phyloP scores from a whole-genome alignment of 495 filamentous ascomycete species.

The Xylaria longipes region DNA sequence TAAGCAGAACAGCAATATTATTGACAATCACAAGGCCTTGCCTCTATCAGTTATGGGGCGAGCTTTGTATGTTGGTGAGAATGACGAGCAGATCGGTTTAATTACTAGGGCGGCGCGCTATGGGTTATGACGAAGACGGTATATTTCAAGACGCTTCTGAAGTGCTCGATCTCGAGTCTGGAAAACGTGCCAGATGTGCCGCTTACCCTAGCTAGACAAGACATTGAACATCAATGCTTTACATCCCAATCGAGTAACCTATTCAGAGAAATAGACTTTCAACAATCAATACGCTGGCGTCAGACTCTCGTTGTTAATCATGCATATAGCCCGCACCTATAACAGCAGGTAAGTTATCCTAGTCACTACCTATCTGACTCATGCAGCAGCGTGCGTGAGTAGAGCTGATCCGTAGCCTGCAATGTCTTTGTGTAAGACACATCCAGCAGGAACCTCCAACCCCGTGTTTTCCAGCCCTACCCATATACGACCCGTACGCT shows the following conservation, averaged over 20 bases:
- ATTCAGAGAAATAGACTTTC: not conserved
- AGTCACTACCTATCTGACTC: not conserved
- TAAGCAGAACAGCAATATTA: too few species aligned
- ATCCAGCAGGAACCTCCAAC: not conserved
- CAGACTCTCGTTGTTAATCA: not conserved
- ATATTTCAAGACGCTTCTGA: conserved; percentile 95
- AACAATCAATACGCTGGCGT: not conserved
- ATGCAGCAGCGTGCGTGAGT: not conserved
- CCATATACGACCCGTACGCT: not conserved
- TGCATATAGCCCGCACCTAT: not conserved
- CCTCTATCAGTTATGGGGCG: conserved; percentile 61
- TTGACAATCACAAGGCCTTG: conserved; percentile 56
- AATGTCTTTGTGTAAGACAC: not conserved
- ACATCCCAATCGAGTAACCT: not conserved
- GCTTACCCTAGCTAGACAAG: not conserved
- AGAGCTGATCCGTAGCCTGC: not conserved
- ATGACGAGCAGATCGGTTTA: conserved; percentile 74
- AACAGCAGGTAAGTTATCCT: not conserved
- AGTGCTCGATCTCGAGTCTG: conserved; percentile 79
- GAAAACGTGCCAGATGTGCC: not conserved
- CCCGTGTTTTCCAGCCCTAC: not conserved
- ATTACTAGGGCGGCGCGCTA: conserved; percentile 63
- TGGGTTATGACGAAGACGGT: conserved; percentile 70
- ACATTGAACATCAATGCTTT: not conserved
- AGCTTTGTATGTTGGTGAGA: conserved; percentile 65